Base-by-base conservation (phyloP, 805 yeast genomes). In the Candida sithepensis region DNA sequence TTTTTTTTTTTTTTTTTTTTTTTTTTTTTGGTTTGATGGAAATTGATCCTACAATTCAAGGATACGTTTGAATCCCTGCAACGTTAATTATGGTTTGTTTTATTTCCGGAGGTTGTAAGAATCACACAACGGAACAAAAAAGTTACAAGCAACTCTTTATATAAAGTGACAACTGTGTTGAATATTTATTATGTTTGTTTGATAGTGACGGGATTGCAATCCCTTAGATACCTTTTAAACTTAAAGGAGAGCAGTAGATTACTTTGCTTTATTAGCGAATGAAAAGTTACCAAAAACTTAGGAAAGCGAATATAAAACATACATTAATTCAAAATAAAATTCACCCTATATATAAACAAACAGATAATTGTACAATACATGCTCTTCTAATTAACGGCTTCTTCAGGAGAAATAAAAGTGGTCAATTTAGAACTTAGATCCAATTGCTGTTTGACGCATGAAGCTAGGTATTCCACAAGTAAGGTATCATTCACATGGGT, bases 391-490 rank as follows among this genome's bases (percentile, higher is more conserved):
- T 62, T 62, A 26, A 59, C 60, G 44, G 63, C 63, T 42, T 64
- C 66, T 44, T 64, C 65, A 43, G 75, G 59, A 43, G 59, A 48
- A 37, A 74, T 70, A 48, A 75, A 64, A 32, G 84, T 80, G 42
- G 88, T 82, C 59, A 88, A 75, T 65, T 86, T 81, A 42, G 89
- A 82, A 59, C 89, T 81, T 61, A 85, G 74, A 64, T 85, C 91
- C 54, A 88, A 76, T 71, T 89, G 96, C 53, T 89, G 85, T 71
- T 85, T 87, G 58, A 89, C 82, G 46, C 94, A 86, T 56, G 84
- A 81, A 48, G 96, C 84, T 67, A 89, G 75, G 63, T 84, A 86
- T 63, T 87, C 92, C 53, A 89, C 78, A 81, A 88, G 79, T 51
- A 86, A 74, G 39, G 88, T 82, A 59, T 89, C 96, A 66, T 87